A percentile compares a stretch with the other conserved stretches of the same genome.
Conservation (phyloP, 2,329 filamentous ascomycete species). For the Penicillium sp. region DNA sequence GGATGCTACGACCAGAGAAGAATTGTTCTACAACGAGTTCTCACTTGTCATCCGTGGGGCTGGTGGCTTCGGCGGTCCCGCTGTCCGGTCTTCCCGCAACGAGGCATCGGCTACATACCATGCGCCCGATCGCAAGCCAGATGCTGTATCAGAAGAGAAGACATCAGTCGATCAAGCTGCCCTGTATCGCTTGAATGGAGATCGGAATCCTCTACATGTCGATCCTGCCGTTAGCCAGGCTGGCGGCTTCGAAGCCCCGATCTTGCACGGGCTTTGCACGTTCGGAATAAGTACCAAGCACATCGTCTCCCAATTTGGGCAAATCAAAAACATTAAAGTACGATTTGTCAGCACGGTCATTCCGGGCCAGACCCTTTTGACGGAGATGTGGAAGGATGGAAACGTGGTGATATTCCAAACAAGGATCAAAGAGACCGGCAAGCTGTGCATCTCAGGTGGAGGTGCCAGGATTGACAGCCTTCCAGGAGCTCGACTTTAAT, state of each 20-base stretch:
- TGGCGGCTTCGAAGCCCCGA: constrained; percentile 90
- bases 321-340: constrained; percentile 89
- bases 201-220: constrained; percentile 95
- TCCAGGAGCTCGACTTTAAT: too few relatives aligned
- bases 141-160: constrained; percentile 78
- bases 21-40: constrained; percentile 94
- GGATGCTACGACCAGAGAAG: constrained; percentile 79
- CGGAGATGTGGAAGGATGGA: constrained; percentile 92
- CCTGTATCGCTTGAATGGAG: constrained; percentile 87
- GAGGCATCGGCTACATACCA: constrained; percentile 76
- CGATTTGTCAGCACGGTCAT: constrained; percentile 83
- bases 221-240: constrained; percentile 93
- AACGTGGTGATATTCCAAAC: constrained; percentile 79
- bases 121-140: constrained; percentile 73
- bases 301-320: constrained; percentile 78
- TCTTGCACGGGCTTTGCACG: constrained; percentile 92
- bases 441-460: constrained; percentile 78
- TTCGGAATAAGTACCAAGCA: constrained; percentile 92
- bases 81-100: constrained; percentile 64
- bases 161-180: constrained; percentile 91
- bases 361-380: constrained; percentile 84
- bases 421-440: constrained; percentile 89
- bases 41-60: constrained; percentile 90
- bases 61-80: constrained; percentile 83
- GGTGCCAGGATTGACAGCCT: constrained; percentile 51